Base-by-base conservation (phyloP, 768 basidiomycete genomes). In the Pisolithus sp. region DNA sequence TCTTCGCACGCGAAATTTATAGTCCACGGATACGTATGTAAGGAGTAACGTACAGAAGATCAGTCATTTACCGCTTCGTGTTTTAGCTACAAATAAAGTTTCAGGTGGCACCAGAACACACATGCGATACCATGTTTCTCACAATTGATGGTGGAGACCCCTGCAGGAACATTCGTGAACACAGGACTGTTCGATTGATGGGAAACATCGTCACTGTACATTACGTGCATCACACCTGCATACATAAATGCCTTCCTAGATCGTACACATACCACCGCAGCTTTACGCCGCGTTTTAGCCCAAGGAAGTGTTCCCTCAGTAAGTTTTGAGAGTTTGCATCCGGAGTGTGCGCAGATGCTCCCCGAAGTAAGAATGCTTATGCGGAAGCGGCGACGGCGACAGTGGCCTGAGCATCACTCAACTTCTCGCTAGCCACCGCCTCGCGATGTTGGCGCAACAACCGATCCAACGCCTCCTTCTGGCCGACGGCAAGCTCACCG, bases 401-500 rank as follows among this genome's bases (percentile, higher is more conserved):
- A 31, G 46, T 7, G 53, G 58, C 47, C 58, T 9, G 24, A 57
- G 58, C 12, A 41, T 51, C 46, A 23, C 34, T 37, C 24, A 20
- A 28, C 15, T 30, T 39, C 41, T 55, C 53, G 39, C 23, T 40
- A 21, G 49, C 39, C 21, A 43, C 49, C 4, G 52, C 50, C 48
- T 75, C 75, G 51, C 83, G 81, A 72, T 94, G 92, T 73, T 81
- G 81, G 73, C 78, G 80, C 58, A 98, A 78, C 30, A 98, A 76
- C 53, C 85, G 79, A 68, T 97, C 93, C 28, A 98, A 78, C 5
- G 90, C 86, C 63, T 89, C 86, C 72, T 86, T 88, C 72, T 97
- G 90, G n/a, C 96, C 93, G 40, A 97, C 86, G 42, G 82, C 83
- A 62, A 99, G 87, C 67, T 90, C 84, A 52, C 96, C 96, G 36